Evolutionary conservation across 352 stramenopile genomes (phyloP).

Genomic region (Phytopythium sindhum): DNA sequence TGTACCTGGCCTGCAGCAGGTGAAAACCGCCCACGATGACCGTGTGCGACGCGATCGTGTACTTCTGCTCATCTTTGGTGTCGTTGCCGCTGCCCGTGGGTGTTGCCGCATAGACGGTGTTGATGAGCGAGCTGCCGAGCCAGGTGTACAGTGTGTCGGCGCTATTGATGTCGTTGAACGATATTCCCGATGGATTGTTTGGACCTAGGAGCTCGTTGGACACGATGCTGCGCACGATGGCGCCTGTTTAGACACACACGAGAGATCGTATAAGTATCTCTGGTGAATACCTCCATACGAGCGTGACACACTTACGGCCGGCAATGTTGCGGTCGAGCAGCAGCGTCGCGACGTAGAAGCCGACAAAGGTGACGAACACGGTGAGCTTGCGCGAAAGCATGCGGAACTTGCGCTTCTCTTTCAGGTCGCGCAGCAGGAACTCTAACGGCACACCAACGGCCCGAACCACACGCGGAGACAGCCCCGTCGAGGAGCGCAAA

Average conservation of each 20-base stretch:
- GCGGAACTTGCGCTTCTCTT: constrained; percentile 70
- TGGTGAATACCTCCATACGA: not conserved
- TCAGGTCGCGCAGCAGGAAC: constrained; percentile 58
- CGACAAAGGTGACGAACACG: constrained; percentile 62
- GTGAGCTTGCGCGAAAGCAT: constrained; percentile 59
- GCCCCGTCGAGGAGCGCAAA: constrained; percentile 19
- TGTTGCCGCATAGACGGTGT: constrained; percentile 27
- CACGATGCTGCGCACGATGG: constrained; percentile 51
- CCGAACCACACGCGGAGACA: constrained; percentile 12
- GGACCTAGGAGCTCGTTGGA: constrained; percentile 46
- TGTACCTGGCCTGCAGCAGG: constrained; percentile 50
- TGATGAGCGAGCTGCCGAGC: constrained; percentile 59
- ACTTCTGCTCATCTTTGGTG: constrained; percentile 23
- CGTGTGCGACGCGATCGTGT: constrained; percentile 62
- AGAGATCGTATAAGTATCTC: not conserved
- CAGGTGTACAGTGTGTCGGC: constrained; percentile 49
- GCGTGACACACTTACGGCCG: constrained; percentile 29
- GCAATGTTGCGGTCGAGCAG: constrained; percentile 72
- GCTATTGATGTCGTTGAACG: constrained; percentile 42
- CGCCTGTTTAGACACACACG: constrained; percentile 23
- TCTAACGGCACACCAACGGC: constrained; percentile 31
- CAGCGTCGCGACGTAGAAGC: constrained; percentile 55
- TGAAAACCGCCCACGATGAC: constrained; percentile 66
- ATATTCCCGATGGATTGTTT: constrained; percentile 25
- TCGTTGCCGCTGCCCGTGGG: constrained; percentile 17